Conservation (phyloP, 2,329 filamentous ascomycete species). For the Aspergillus ochraceus region DNA sequence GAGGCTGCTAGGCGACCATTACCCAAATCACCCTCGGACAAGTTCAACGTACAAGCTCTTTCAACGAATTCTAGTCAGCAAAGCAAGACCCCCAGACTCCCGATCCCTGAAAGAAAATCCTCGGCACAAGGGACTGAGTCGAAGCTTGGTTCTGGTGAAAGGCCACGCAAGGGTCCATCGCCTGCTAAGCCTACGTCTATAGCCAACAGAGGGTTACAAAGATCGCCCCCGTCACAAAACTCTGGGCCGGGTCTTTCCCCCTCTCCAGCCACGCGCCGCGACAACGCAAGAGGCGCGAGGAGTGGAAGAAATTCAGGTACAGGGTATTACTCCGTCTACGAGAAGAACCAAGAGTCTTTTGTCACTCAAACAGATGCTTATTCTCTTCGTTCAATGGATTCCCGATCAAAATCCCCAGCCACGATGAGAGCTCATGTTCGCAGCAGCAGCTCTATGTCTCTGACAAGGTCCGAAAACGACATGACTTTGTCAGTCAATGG, state of each 20-base stretch:
- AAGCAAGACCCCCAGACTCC: conserved; percentile 21
- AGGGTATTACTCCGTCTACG: conserved; percentile 38
- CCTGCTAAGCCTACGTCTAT: conserved; percentile 15
- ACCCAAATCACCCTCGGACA: conserved; percentile 19
- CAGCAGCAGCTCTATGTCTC: conserved; percentile 44
- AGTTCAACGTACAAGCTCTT: conserved; percentile 4
- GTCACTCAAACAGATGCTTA: conserved; percentile 45
- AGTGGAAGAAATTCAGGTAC: conserved; percentile 21
- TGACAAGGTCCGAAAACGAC: conserved; percentile 44
- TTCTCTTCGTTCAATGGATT: conserved; percentile 36
- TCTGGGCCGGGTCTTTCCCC: conserved; percentile 19
- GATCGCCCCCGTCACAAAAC: conserved; percentile 26
- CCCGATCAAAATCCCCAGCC: conserved; percentile 40
- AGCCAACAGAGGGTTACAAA: conserved; percentile 30
- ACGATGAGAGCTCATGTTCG: conserved; percentile 42
- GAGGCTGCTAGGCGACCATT: conserved; percentile 22
- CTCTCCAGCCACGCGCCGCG: conserved; percentile 19
- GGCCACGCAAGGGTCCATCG: conserved; percentile 9
- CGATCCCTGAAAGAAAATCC: conserved; percentile 18
- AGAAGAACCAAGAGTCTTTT: conserved; percentile 41
- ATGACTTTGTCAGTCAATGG: conserved; percentile 32
- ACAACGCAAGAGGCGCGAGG: conserved; percentile 15
- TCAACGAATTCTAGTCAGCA: conserved; percentile 8
- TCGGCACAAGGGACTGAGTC: conserved; percentile 10
- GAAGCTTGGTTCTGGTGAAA: conserved; percentile 11